Percentiles rank a stretch among this genome's conserved stretches.
phyloP scores from a whole-genome alignment of 805 yeast species.

The Ogataea degrootiae region DNA sequence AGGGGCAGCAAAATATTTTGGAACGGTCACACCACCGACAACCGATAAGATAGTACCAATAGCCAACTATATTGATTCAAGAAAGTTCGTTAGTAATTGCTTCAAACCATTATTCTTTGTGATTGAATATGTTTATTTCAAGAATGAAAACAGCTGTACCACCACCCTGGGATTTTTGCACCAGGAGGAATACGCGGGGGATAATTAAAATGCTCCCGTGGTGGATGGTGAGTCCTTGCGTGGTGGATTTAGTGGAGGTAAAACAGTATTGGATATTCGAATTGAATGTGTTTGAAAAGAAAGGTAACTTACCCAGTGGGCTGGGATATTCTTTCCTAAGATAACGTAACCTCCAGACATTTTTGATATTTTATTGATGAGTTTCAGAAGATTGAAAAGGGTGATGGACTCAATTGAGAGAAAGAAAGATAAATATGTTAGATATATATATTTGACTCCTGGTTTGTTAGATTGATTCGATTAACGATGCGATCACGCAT shows the following conservation, averaged over 20 bases:
- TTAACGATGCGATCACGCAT: too few relatives aligned
- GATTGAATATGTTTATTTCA: too few relatives aligned
- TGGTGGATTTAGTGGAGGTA: neutral
- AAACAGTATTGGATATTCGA: neutral
- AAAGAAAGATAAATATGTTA: too few relatives aligned
- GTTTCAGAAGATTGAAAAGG: too few relatives aligned
- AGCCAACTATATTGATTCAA: slow-evolving; percentile 45
- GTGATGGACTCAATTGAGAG: too few relatives aligned
- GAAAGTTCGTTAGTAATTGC: neutral
- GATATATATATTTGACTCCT: too few relatives aligned
- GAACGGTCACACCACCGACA: slow-evolving; percentile 50
- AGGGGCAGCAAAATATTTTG: slow-evolving; percentile 37
- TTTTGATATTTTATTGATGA: slow-evolving; percentile 4
- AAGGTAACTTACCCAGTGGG: slow-evolving; percentile 61
- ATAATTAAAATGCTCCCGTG: too few relatives aligned
- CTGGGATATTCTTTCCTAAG: slow-evolving; percentile 76
- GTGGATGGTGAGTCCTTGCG: too few relatives aligned
- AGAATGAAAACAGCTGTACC: too few relatives aligned
- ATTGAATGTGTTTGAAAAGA: neutral
- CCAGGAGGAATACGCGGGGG: neutral
- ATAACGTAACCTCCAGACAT: slow-evolving; percentile 86
- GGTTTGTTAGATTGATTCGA: too few relatives aligned
- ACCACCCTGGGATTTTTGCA: too few relatives aligned
- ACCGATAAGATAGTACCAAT: slow-evolving; percentile 73
- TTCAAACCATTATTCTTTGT: too few relatives aligned